Percentiles rank a stretch among this genome's conserved stretches.
These are phyloP conservation scores for Coemansia sp. DNA, from an alignment of 192 early-diverging fungal genomes.

Conservation along the genomic window DNA sequence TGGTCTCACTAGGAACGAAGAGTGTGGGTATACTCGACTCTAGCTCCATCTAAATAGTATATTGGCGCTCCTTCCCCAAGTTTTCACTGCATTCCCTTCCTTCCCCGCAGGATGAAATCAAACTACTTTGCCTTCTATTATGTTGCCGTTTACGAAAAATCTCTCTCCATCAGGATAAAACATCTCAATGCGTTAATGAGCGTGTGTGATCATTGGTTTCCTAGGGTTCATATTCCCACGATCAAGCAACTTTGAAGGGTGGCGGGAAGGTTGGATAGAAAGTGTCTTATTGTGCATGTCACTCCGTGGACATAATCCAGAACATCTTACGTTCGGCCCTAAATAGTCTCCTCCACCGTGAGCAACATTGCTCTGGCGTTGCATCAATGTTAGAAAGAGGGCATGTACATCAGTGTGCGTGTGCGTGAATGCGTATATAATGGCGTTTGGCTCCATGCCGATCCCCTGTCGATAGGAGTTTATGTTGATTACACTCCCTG, in stretches of 20 bases:
- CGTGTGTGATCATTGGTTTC: not conserved
- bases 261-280: not conserved
- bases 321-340: not conserved
- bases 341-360: not conserved
- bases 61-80: not conserved
- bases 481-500: not conserved
- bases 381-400: not conserved
- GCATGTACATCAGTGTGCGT: not conserved
- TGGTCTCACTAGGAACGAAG: not conserved
- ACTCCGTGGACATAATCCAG: conserved; percentile 6
- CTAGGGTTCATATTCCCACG: not conserved
- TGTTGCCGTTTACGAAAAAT: not conserved
- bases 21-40: not conserved
- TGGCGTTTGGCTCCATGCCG: not conserved
- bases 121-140: not conserved
- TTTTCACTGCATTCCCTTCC: not conserved
- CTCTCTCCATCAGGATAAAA: not conserved
- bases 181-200: not conserved
- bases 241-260: not conserved
- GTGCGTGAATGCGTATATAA: not conserved
- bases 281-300: not conserved
- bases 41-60: not conserved
- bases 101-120: not conserved
- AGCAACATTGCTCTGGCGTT: not conserved
- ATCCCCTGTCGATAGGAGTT: not conserved